Percentiles rank a stretch among this genome's conserved stretches.
phyloP scores from a whole-genome alignment of 495 filamentous ascomycete species.

The Penicillium bovifimosum region DNA sequence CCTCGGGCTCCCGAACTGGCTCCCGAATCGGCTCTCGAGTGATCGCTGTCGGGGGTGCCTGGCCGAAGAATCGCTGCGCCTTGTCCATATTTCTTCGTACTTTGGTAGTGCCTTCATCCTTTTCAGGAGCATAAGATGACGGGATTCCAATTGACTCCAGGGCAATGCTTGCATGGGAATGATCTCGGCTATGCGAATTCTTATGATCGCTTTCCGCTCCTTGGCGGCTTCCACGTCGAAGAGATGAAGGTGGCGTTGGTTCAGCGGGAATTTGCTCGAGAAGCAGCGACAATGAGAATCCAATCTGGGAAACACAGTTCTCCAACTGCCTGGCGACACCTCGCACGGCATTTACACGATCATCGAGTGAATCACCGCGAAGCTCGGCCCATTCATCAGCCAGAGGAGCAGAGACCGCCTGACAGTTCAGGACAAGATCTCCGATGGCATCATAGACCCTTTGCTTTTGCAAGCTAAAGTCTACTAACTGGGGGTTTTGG shows the following conservation, averaged over 20 bases:
- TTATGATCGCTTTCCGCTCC: constrained; percentile 30
- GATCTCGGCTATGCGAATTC: constrained; percentile 26
- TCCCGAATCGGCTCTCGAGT: constrained; percentile 41
- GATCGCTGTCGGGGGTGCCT: constrained; percentile 58
- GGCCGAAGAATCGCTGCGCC: constrained; percentile 82
- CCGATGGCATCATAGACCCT: constrained; percentile 86
- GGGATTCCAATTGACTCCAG: constrained; percentile 52
- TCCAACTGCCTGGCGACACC: constrained; percentile 74
- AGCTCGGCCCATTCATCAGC: constrained; percentile 93
- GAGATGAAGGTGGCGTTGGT: constrained; percentile 14
- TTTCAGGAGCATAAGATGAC: constrained; percentile 57
- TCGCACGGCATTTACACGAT: constrained; percentile 72
- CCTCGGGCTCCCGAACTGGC: constrained; percentile 55
- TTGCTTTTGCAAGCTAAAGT: constrained; percentile 88
- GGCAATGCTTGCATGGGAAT: constrained; percentile 31
- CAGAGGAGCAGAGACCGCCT: constrained; percentile 80
- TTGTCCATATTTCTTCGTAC: constrained; percentile 72
- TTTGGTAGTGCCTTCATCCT: constrained; percentile 46
- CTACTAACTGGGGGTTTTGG: constrained; percentile 78
- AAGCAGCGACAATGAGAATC: constrained; percentile 80
- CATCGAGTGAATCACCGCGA: constrained; percentile 87
- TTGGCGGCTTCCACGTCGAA: constrained; percentile 35
- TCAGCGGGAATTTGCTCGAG: constrained; percentile 66
- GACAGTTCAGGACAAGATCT: constrained; percentile 80
- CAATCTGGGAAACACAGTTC: constrained; percentile 77